phyloP scores from a whole-genome alignment of 1,284 basidiomycete genomes.

The Leccinum solheimii region DNA sequence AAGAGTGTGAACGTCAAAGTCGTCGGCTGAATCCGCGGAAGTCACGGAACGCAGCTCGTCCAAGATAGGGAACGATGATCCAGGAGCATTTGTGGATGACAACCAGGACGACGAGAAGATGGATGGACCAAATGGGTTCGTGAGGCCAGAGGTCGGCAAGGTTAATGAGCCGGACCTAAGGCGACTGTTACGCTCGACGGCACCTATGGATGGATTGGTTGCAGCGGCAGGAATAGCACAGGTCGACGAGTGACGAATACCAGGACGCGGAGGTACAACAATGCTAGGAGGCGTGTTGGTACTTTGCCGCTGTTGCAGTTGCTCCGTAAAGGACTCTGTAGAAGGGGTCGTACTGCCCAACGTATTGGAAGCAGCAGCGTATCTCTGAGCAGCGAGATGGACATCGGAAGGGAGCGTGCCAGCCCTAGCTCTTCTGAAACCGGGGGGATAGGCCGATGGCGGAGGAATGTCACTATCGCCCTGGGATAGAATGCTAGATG shows the following conservation, averaged over 20 bases:
- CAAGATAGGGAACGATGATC: slow-evolving; percentile 60
- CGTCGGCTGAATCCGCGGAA: slow-evolving; percentile 79
- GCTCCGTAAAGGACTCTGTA: slow-evolving; percentile 66
- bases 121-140: slow-evolving; percentile 83
- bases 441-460: slow-evolving; percentile 71
- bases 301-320: slow-evolving; percentile 49
- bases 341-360: slow-evolving; percentile 55
- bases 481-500: slow-evolving; percentile 53
- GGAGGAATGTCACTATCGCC: slow-evolving; percentile 60
- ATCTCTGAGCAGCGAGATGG: slow-evolving; percentile 80
- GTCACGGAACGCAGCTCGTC: slow-evolving; percentile 79
- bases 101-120: slow-evolving; percentile 89
- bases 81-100: slow-evolving; percentile 58
- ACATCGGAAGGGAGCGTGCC: slow-evolving; percentile 87
- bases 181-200: slow-evolving; percentile 71
- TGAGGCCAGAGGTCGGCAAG: slow-evolving; percentile 72
- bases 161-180: slow-evolving; percentile 89
- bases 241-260: slow-evolving; percentile 71
- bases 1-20: slow-evolving; percentile 90
- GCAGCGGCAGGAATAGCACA: slow-evolving; percentile 49
- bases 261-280: slow-evolving; percentile 58
- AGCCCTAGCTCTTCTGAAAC: slow-evolving; percentile 84
- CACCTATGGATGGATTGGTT: slow-evolving; percentile 58
- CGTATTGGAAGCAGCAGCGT: slow-evolving; percentile 65
- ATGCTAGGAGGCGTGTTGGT: slow-evolving; percentile 45